Evolutionary conservation across 1,139 yeast genomes (phyloP), one percentile per base, ranked within the genome.

Genomic region (Hanseniaspora uvarum): DNA sequence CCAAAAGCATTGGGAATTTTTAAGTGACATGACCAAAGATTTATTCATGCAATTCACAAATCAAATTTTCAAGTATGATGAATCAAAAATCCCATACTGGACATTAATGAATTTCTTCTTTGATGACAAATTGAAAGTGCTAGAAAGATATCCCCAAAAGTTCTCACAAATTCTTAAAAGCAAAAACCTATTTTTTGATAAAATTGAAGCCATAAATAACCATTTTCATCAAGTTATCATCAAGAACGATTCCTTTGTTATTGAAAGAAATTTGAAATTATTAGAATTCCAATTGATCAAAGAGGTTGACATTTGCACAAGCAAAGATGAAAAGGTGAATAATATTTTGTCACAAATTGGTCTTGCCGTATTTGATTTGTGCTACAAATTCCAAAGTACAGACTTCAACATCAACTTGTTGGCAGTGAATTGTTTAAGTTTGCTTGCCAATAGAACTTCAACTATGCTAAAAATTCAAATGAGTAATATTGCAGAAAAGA

Each of bases 361-460:
- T 8, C 71, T 80, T 12, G 72, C 81, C 0, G 65, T 87, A 7
- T 68, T 86, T 44, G 79, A 79, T 56, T 76, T 83, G 0, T 73
- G 86, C 1, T 75, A 79, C 45, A 78, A 76, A 57, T 85, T 80
- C 65, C 74, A 77, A 57, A 72, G 69, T 24, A 70, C 68, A 16
- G 73, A 76, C 55, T 70, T 74, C 4, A 72, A 71, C 5, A 74
- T 87, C 7, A 72, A 87, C 4, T 64, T 65, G 30, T 72, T 77
- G 46, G 79, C 94, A 62, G 80, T 94, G 0, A 75, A 76, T 58
- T 84, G 87, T 38, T 70, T 92, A 16, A 83, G 95, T 1, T 68
- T 80, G 39, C 72, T 92, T 54, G 98, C 98, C 0, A 81, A 89
- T 0, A 64, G 87, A 16, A 96, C 89, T 63, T 72, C 84, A 3